These are phyloP conservation scores for Nemania sp. DNA, from an alignment of 2,329 filamentous ascomycete species.

Conservation along the genomic window DNA sequence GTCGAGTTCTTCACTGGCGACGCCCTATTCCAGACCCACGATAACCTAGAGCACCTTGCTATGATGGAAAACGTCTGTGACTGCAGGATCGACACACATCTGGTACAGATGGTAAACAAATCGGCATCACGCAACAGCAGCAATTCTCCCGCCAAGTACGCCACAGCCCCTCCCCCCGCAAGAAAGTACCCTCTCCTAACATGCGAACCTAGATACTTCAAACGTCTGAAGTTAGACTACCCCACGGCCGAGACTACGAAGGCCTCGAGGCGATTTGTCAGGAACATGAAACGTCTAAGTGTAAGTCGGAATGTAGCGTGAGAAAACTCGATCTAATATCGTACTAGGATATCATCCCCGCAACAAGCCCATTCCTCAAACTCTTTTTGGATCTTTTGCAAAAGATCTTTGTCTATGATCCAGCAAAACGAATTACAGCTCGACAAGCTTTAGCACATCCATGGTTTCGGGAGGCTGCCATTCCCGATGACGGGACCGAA, in stretches of 20 bases:
- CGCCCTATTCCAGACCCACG: conserved; percentile 72
- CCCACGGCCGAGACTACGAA: conserved; percentile 65
- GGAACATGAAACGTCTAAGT: conserved; percentile 70
- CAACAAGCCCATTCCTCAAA: conserved; percentile 60
- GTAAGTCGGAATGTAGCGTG: conserved; percentile 47
- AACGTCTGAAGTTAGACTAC: conserved; percentile 66
- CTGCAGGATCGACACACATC: conserved; percentile 58
- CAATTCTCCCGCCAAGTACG: conserved; percentile 67
- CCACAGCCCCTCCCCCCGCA: not conserved
- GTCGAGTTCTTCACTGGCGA: conserved; percentile 74
- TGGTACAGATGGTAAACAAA: conserved; percentile 61
- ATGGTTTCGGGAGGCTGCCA: conserved; percentile 67
- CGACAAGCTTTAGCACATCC: conserved; percentile 67
- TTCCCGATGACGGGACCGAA: conserved; percentile 69
- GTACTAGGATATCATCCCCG: conserved; percentile 66
- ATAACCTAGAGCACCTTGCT: conserved; percentile 72
- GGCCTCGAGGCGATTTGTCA: conserved; percentile 67
- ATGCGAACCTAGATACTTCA: conserved; percentile 61
- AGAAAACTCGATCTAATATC: conserved; percentile 25
- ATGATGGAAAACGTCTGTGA: conserved; percentile 75
- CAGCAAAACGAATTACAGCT: conserved; percentile 65
- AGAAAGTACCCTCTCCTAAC: conserved; percentile 37
- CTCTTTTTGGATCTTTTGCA: conserved; percentile 66
- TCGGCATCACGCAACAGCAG: conserved; percentile 59
- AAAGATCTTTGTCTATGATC: conserved; percentile 71